Evolutionary conservation across 164 flowering plant species (phyloP).

Genomic region (Chimonanthus salicifolius): DNA sequence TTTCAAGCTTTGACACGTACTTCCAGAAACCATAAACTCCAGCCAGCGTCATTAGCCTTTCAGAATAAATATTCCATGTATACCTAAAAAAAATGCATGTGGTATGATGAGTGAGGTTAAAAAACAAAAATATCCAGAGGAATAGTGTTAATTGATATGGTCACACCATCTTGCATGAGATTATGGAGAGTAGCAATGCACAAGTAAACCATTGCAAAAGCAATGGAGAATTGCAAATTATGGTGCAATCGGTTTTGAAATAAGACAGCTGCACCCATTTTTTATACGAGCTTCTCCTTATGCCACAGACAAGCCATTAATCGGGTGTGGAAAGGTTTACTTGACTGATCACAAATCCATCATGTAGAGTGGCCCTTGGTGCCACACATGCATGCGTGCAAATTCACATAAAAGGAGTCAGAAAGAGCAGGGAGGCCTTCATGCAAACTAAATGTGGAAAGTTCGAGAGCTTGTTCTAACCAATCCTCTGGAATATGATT

Average conservation of each 20-base stretch:
- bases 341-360: not conserved
- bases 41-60: constrained; percentile 88
- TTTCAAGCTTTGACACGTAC: constrained; percentile 88
- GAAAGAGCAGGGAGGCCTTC: not conserved
- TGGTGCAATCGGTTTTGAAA: not conserved
- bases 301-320: too few relatives aligned
- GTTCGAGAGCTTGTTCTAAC: not conserved
- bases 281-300: too few relatives aligned
- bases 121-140: not conserved
- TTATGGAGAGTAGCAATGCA: not conserved
- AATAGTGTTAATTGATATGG: not conserved
- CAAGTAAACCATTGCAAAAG: not conserved
- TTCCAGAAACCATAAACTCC: constrained; percentile 99
- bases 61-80: constrained; percentile 94
- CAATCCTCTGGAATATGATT: not conserved
- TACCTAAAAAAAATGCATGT: constrained; percentile 44
- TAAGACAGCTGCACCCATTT: not conserved
- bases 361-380: not conserved
- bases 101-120: not conserved
- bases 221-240: not conserved
- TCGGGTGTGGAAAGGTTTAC: not conserved
- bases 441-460: not conserved
- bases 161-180: not conserved
- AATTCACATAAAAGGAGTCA: not conserved
- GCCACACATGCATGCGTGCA: not conserved